Evolutionary conservation across 2,329 filamentous ascomycete genomes (phyloP), one percentile per base, ranked within the genome.

Genomic region (Penicillium sclerotigenum): DNA sequence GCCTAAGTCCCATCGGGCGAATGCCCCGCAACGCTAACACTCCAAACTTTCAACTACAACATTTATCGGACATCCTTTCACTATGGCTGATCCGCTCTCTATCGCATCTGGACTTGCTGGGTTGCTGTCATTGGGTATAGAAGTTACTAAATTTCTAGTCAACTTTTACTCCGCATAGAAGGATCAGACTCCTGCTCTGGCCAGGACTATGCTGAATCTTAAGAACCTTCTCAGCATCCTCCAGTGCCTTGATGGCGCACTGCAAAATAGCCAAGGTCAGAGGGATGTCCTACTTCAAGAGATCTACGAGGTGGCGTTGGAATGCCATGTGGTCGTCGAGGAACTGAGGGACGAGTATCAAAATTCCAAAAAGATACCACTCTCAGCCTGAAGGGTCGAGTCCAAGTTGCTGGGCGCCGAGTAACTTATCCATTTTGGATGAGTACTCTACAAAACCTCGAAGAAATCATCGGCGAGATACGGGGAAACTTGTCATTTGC

Each of bases 391-490:
- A 48, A 47, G 7, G 48, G 5, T 28, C 52, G 48, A 9, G 13
- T 56, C 3, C 20, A 59, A 40, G 22, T 59, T 49, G 53, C 56
- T 36, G 56, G 61, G 18, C 62, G 59, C 45, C 58, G 62, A 26
- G 56, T 33, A 3, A 46, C 56, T 28, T 67, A 68, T 59, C 65
- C 62, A 22, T 65, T 77, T 54, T 65, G 69, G 38, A 60, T 67
- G 54, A 75, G 70, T 45, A 77, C 74, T 1, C 57, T 78, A 41
- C 64, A 71, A 49, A 74, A 73, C 54, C 69, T 77, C 9, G 69
- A 74, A 54, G 71, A 74, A 59, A 66, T 74, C 49, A 60, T 75
- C n/a, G 60, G 65, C 49, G 72, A 73, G 1, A 65, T 71, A 20
- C 56, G 70, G 18, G 59, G 59, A 7, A 66, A 68, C 13, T 47